phyloP scores from a whole-genome alignment of 1,139 yeast species.

The Sugiyamaella grinbergsii region DNA sequence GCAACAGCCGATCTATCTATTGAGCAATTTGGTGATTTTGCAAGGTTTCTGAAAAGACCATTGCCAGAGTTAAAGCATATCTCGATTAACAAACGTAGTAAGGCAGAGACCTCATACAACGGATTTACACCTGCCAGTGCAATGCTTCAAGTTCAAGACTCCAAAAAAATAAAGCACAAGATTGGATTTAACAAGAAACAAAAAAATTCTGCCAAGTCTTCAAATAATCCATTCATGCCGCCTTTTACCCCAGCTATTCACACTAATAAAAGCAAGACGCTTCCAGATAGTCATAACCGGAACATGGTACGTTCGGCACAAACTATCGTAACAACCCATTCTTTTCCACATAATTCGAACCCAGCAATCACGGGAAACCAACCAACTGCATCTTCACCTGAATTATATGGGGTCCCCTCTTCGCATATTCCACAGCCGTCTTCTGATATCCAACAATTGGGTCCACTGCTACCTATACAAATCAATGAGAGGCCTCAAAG shows the following conservation, averaged over 20 bases:
- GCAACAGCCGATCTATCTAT: background rate
- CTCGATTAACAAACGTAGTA: background rate
- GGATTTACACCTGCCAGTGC: conserved; percentile 1
- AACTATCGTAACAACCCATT: background rate
- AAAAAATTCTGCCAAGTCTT: background rate
- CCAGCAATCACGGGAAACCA: background rate
- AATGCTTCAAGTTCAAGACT: background rate
- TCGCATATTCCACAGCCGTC: background rate
- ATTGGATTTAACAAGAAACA: background rate
- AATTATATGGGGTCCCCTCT: background rate
- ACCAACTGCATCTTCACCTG: background rate
- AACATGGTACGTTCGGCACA: background rate
- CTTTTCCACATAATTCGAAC: no score
- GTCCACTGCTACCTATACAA: background rate
- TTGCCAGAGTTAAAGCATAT: background rate
- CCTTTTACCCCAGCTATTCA: background rate
- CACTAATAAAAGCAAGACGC: no score
- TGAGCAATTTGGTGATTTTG: conserved; percentile 3
- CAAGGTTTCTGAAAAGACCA: conserved; percentile 15
- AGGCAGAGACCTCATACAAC: background rate
- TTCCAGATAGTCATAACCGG: no score
- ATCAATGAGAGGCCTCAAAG: background rate
- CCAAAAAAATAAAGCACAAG: background rate
- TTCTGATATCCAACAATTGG: background rate
- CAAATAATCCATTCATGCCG: background rate